These are phyloP conservation scores for Candida manassasensis DNA, from an alignment of 805 yeast species.

Conservation along the genomic window DNA sequence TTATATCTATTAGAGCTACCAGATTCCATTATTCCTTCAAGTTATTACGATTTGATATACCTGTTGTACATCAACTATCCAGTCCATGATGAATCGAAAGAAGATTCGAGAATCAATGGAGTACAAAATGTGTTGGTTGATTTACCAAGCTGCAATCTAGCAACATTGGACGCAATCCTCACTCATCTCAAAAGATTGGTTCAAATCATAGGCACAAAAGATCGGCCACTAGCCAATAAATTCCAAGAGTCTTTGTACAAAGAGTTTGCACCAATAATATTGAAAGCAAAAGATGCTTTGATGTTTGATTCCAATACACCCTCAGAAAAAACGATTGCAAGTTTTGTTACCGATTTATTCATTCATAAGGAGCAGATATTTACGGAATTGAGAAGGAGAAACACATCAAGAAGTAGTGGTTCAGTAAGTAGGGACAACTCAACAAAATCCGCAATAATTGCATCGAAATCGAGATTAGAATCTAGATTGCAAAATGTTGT, in stretches of 20 bases:
- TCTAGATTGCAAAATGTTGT: conserved; percentile 24
- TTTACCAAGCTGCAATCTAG: conserved; percentile 65
- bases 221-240: conserved; percentile 25
- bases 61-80: conserved; percentile 51
- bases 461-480: conserved; percentile 21
- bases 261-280: conserved; percentile 60
- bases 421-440: conserved; percentile 7
- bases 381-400: conserved; percentile 47
- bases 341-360: conserved; percentile 60
- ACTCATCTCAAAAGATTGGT: conserved; percentile 69
- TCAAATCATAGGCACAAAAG: conserved; percentile 40
- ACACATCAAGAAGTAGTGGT: conserved; percentile 12
- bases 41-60: conserved; percentile 61
- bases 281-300: conserved; percentile 42
- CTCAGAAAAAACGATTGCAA: conserved; percentile 13
- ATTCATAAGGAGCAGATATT: conserved; percentile 55
- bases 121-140: conserved; percentile 62
- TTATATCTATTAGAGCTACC: conserved; percentile 77
- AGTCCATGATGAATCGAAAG: conserved; percentile 33
- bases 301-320: conserved; percentile 7
- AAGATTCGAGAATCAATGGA: conserved; percentile 50
- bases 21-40: conserved; percentile 63
- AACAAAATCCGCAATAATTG: background rate
- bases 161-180: conserved; percentile 75
- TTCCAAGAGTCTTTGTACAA: conserved; percentile 51